These are phyloP conservation scores for Pseudocercospora ulei DNA, from an alignment of 2,329 filamentous ascomycete genomes.

Conservation along the genomic window DNA sequence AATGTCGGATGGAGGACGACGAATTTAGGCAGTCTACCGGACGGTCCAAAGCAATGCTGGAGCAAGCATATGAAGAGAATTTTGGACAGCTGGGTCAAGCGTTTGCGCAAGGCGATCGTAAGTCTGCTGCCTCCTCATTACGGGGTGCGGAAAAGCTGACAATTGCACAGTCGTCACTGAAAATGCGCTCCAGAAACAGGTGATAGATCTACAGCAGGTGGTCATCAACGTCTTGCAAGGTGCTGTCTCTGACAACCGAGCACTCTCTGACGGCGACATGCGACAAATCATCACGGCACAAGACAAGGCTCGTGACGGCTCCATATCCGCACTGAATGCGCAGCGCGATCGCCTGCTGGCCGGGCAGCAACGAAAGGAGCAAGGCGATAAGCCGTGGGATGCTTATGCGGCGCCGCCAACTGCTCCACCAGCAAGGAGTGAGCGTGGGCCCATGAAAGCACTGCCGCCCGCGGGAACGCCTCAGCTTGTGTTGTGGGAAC, in stretches of 20 bases:
- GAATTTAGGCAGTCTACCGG: slow-evolving; percentile 4
- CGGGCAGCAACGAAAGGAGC: slow-evolving; percentile 4
- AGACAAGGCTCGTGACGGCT: slow-evolving; percentile 37
- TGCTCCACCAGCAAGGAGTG: background rate
- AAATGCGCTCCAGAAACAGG: slow-evolving; percentile 38
- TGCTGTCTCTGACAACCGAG: slow-evolving; percentile 37
- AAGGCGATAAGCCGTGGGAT: slow-evolving; percentile 5
- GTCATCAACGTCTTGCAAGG: slow-evolving; percentile 40
- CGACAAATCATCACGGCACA: slow-evolving; percentile 38
- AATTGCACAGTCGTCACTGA: slow-evolving; percentile 34
- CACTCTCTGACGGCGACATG: slow-evolving; percentile 35
- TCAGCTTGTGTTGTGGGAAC: background rate
- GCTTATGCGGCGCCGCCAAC: background rate
- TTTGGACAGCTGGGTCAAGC: slow-evolving; percentile 30
- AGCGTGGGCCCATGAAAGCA: slow-evolving; percentile 1
- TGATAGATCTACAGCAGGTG: slow-evolving; percentile 39
- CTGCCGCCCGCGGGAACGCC: background rate
- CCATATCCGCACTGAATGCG: slow-evolving; percentile 33
- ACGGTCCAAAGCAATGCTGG: slow-evolving; percentile 21
- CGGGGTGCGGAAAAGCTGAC: slow-evolving; percentile 14
- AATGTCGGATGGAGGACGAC: slow-evolving; percentile 4
- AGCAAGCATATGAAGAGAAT: slow-evolving; percentile 21
- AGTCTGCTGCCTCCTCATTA: slow-evolving; percentile 13
- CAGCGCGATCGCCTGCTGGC: slow-evolving; percentile 23
- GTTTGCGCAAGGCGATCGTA: slow-evolving; percentile 37